Conservation (phyloP, 257 asterid genomes). For the Solanum medicagineum region DNA sequence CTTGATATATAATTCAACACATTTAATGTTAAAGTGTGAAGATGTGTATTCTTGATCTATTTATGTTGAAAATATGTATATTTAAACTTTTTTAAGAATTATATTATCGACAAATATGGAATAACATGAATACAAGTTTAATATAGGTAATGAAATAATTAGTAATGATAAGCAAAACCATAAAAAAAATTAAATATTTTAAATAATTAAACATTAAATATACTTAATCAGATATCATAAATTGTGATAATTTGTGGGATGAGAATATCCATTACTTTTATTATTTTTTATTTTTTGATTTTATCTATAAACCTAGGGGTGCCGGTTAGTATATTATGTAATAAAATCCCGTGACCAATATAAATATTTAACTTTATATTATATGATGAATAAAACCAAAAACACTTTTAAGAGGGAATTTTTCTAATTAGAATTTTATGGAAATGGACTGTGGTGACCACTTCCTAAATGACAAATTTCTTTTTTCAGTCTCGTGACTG, state of each 20-base stretch:
- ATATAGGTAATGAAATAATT: neutral
- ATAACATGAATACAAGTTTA: neutral
- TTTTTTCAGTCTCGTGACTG: constrained; percentile 22
- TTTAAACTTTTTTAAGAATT: neutral
- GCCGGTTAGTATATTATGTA: neutral
- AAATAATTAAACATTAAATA: neutral
- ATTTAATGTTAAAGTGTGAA: neutral
- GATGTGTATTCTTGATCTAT: neutral
- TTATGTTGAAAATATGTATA: neutral
- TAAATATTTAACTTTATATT: neutral
- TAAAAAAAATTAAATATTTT: neutral
- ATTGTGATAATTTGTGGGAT: neutral
- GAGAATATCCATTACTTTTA: neutral
- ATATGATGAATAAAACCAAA: neutral
- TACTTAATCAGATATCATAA: neutral
- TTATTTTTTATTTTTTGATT: neutral
- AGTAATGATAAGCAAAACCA: neutral
- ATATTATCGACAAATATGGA: neutral
- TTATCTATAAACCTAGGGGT: neutral
- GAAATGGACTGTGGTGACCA: neutral
- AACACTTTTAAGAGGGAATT: constrained; percentile 1
- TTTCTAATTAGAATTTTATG: neutral
- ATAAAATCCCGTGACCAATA: neutral
- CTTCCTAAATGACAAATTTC: constrained; percentile 8
- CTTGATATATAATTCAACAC: neutral